phyloP scores from a whole-genome alignment of 495 filamentous ascomycete genomes.

The Acidomyces sp. region DNA sequence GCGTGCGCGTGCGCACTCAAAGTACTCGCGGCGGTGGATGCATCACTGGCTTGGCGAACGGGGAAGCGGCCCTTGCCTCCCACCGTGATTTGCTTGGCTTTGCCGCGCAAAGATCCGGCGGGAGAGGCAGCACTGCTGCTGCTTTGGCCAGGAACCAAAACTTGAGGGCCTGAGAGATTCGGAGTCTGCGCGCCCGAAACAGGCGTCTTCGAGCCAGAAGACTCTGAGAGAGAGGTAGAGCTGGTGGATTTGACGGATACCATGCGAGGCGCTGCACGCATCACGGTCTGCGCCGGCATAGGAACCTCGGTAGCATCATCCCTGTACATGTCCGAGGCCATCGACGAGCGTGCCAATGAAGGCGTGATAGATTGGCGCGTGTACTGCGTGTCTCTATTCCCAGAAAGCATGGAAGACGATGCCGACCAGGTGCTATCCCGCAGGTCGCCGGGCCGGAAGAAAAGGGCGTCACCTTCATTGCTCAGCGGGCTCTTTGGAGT shows the following conservation, averaged over 20 bases:
- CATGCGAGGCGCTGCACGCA: conserved; percentile 73
- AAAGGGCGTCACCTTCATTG: conserved; percentile 25
- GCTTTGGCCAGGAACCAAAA: conserved; percentile 25
- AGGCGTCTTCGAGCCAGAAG: conserved; percentile 6
- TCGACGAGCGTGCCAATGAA: conserved; percentile 56
- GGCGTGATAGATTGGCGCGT: conserved; percentile 45
- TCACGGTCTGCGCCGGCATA: conserved; percentile 68
- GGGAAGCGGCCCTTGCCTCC: conserved; percentile 17
- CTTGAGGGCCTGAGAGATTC: conserved; percentile 16
- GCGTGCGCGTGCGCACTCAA: conserved; percentile 9
- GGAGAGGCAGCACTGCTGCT: conserved; percentile 4
- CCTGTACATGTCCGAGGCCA: conserved; percentile 85
- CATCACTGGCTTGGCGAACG: conserved; percentile 16
- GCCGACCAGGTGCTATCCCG: conserved; percentile 74
- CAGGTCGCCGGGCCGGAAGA: conserved; percentile 81
- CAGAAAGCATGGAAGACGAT: conserved; percentile 30
- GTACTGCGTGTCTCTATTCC: conserved; percentile 52
- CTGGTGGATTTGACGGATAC: conserved; percentile 64
- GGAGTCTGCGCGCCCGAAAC: conserved; percentile 9
- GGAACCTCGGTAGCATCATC: conserved; percentile 72
- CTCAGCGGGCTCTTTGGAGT: conserved; percentile 17
- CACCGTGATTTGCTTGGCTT: conserved; percentile 23
- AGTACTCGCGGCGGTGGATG: conserved; percentile 5
- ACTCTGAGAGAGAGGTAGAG: conserved; percentile 22
- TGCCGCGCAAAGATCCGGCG: conserved; percentile 17